Conservation (phyloP, 257 asterid species). For the Solanum acaule region DNA sequence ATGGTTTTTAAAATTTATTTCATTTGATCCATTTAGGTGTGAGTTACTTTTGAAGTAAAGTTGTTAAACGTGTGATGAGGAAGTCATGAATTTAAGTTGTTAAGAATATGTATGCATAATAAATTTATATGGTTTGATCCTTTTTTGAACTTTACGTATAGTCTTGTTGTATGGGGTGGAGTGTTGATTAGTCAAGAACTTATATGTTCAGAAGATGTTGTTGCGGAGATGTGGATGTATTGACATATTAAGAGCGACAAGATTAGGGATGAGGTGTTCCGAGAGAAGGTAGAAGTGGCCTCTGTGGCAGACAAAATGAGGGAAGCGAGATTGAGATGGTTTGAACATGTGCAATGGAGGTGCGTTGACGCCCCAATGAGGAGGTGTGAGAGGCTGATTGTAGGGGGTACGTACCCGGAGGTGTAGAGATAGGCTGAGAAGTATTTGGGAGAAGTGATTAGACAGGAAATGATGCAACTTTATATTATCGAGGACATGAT, state of each 20-base stretch:
- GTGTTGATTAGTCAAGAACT: background rate
- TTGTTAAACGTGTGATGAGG: background rate
- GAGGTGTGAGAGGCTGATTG: background rate
- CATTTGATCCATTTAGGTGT: background rate
- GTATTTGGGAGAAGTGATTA: background rate
- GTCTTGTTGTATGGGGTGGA: background rate
- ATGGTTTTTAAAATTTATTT: background rate
- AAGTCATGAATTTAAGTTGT: background rate
- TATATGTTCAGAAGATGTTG: too few relatives aligned
- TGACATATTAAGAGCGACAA: background rate
- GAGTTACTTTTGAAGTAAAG: background rate
- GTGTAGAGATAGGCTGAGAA: background rate
- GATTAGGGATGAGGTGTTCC: background rate
- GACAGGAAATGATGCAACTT: accelerated
- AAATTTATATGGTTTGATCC: too few relatives aligned
- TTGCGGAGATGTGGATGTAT: background rate
- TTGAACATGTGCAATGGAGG: background rate
- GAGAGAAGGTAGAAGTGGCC: background rate
- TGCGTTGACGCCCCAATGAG: background rate
- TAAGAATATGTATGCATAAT: background rate
- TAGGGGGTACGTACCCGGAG: too few relatives aligned
- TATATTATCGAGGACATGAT: background rate
- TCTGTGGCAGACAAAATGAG: background rate
- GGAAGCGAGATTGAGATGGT: background rate
- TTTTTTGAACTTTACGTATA: too few relatives aligned